Percentiles rank a stretch among this genome's conserved stretches.
Conservation (phyloP, 1,139 yeast genomes). For the Saccharomyces uvarum region DNA sequence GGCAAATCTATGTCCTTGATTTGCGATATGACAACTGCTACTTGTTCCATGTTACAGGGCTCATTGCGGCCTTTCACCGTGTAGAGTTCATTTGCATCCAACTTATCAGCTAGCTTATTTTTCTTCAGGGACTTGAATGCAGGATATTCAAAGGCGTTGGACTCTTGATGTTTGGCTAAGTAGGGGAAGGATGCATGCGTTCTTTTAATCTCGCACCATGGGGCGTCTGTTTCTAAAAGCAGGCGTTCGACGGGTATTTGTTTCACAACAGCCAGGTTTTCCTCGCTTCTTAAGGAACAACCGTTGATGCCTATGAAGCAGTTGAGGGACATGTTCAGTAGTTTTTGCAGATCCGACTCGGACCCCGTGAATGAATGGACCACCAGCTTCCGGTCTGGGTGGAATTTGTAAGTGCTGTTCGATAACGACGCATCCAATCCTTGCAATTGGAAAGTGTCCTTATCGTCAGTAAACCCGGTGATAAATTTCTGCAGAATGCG, state of each 20-base stretch:
- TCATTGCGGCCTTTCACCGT: conserved; percentile 80
- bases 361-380: conserved; percentile 95
- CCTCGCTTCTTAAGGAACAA: conserved; percentile 76
- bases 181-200: conserved; percentile 67
- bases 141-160: conserved; percentile 21
- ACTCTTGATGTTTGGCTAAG: conserved; percentile 22
- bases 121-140: conserved; percentile 23
- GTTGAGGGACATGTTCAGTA: conserved; percentile 35
- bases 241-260: conserved; percentile 60
- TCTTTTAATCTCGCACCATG: conserved; percentile 93
- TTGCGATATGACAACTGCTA: conserved; percentile 68
- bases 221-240: conserved; percentile 91
- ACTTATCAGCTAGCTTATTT: conserved; percentile 21
- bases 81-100: conserved; percentile 14
- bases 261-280: conserved; percentile 59
- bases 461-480: conserved; percentile 31
- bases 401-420: conserved; percentile 18
- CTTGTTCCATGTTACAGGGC: conserved; percentile 76
- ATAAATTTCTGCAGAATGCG: conserved; percentile 53
- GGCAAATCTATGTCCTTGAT: conserved; percentile 46
- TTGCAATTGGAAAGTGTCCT: conserved; percentile 20
- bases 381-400: conserved; percentile 40
- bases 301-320: conserved; percentile 83
- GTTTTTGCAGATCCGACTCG: conserved; percentile 44
- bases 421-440: conserved; percentile 5